Base-by-base conservation (phyloP, 2,329 filamentous ascomycete genomes). In the Verticillium isaacii region DNA sequence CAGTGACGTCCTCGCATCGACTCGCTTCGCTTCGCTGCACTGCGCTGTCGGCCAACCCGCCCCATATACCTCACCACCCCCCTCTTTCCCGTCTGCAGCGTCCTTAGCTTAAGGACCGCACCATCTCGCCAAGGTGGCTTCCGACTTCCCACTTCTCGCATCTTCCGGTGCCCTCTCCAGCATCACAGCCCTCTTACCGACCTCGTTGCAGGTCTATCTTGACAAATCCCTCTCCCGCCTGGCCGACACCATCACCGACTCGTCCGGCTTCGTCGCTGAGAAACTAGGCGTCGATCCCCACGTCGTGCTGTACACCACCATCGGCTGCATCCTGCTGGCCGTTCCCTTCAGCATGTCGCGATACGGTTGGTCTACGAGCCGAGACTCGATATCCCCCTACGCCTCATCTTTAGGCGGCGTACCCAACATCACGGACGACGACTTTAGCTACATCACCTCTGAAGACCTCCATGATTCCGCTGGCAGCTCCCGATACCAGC, bases 371-470 rank as follows among this genome's bases (percentile, higher is more conserved):
- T 78, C 78, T 11, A 71, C 74, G 60, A 71, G 70, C 60, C 78
- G 78, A 64, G 78, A 79, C 57, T 76, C 76, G 62, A 70, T 84
- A 63, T 85, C 82, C 57, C 82, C 82, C n/a, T 85, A 81, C 68
- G 74, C 74, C 62, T 82, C 82, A 37, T 70, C 76, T 63, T 66
- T 77, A 17, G 78, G 78, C 56, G 78, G 80, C 52, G 75, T 82
- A 11, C 84, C 87, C 36, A 82, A 87, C 66, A 87, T 93, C 63
- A 90, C 86, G 68, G 89, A 92, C 67, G 85, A 89, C 37, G 90
- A 93, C 77, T 94, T 88, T 74, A 89, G 86, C 72, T 93, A 94
- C 78, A 93, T 93, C 71, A 92, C 90, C n/a, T 87, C 88, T 32
- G 86, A 91, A 69, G 90, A 93, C 69, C 74, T 93, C 45, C 81